Conservation (phyloP, 495 filamentous ascomycete species). For the Neurospora sp. region DNA sequence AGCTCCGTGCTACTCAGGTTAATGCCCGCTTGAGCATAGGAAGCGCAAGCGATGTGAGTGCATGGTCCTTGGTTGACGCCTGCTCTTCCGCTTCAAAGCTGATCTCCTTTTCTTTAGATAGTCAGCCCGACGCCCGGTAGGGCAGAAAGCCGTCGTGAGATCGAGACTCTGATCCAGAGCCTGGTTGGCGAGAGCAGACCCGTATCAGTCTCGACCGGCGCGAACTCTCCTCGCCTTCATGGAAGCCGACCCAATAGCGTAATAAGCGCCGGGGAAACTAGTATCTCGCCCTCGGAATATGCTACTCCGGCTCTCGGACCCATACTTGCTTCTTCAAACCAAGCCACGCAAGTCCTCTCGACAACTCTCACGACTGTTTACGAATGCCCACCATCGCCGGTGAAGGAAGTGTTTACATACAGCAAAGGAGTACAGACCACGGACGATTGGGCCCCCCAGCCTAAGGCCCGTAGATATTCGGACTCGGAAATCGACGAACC, state of each 20-base stretch:
- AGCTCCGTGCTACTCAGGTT: conserved; percentile 66
- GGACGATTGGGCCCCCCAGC: conserved; percentile 51
- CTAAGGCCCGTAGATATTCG: conserved; percentile 38
- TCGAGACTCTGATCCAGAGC: conserved; percentile 71
- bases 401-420: conserved; percentile 80
- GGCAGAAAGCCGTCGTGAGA: conserved; percentile 61
- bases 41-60: conserved; percentile 38
- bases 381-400: conserved; percentile 61
- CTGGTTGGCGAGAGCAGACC: conserved; percentile 70
- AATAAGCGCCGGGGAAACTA: conserved; percentile 62
- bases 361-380: conserved; percentile 60
- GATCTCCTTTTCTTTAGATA: conserved; percentile 25
- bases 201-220: conserved; percentile 57
- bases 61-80: not conserved
- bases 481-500: conserved; percentile 48
- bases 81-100: conserved; percentile 38
- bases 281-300: conserved; percentile 52
- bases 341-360: conserved; percentile 38
- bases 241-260: conserved; percentile 80
- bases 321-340: conserved; percentile 17
- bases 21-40: conserved; percentile 51
- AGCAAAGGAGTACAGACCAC: conserved; percentile 90
- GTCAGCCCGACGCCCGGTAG: conserved; percentile 51
- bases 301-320: conserved; percentile 29
- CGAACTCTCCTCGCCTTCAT: conserved; percentile 49